A percentile compares a stretch with the other conserved stretches of the same genome.
phyloP scores from a whole-genome alignment of 2,329 filamentous ascomycete genomes.

The Calonectria naviculata region DNA sequence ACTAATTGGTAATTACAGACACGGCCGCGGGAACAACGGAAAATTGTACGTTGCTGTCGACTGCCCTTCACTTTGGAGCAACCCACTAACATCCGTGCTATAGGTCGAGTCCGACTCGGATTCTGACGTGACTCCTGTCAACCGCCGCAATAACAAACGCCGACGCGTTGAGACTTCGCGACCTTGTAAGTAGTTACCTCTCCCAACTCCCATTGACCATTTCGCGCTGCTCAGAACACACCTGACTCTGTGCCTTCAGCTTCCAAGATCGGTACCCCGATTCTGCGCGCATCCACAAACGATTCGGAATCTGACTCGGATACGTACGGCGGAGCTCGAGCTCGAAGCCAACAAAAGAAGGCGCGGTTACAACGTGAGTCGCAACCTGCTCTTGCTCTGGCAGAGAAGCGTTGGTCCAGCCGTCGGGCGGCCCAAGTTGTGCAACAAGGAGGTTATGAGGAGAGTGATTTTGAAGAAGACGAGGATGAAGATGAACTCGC shows the following conservation, averaged over 20 bases:
- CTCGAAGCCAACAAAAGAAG: slow-evolving; percentile 78
- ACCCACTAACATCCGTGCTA: slow-evolving; percentile 23
- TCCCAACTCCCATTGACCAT: neutral
- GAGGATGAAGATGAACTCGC: slow-evolving; percentile 69
- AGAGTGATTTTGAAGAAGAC: slow-evolving; percentile 73
- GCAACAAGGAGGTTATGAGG: slow-evolving; percentile 71
- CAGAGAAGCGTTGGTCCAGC: slow-evolving; percentile 92
- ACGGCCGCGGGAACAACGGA: slow-evolving; percentile 67
- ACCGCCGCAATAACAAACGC: slow-evolving; percentile 72
- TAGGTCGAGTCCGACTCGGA: slow-evolving; percentile 71
- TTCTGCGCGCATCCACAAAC: slow-evolving; percentile 63
- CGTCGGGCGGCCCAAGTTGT: slow-evolving; percentile 84
- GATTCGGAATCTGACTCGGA: slow-evolving; percentile 79
- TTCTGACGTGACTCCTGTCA: slow-evolving; percentile 73
- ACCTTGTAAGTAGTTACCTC: slow-evolving; percentile 62
- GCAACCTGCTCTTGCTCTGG: slow-evolving; percentile 72
- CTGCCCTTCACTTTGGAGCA: neutral
- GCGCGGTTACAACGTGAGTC: slow-evolving; percentile 79
- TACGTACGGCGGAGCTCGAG: slow-evolving; percentile 82
- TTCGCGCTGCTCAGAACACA: slow-evolving; percentile 8
- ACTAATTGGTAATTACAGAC: slow-evolving; percentile 54
- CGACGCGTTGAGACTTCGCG: slow-evolving; percentile 74
- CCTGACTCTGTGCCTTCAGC: slow-evolving; percentile 51
- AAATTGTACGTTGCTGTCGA: slow-evolving; percentile 58
- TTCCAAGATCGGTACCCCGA: slow-evolving; percentile 70